phyloP scores from a whole-genome alignment of 2,329 filamentous ascomycete genomes.

The Macrophomina tecta region DNA sequence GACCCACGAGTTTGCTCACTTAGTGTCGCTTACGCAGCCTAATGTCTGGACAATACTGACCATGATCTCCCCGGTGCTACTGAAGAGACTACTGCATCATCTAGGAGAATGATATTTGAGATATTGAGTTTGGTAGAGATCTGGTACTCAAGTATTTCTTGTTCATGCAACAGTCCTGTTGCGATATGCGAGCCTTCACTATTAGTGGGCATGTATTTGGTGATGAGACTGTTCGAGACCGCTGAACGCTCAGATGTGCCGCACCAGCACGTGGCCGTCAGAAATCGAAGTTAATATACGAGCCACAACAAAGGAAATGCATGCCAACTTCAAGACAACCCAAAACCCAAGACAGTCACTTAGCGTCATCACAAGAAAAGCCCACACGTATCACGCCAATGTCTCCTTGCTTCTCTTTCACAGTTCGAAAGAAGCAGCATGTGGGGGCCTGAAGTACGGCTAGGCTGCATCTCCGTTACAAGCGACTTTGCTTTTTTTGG shows the following conservation, averaged over 20 bases:
- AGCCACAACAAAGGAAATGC: not conserved
- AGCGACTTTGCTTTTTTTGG: not conserved
- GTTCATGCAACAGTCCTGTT: too few relatives aligned
- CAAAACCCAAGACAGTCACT: not conserved
- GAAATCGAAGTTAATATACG: not conserved
- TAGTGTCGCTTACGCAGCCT: too few relatives aligned
- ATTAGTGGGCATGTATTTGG: too few relatives aligned
- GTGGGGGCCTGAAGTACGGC: not conserved
- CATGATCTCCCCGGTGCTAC: too few relatives aligned
- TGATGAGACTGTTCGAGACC: not conserved
- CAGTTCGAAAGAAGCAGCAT: not conserved
- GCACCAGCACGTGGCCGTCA: not conserved
- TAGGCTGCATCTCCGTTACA: not conserved
- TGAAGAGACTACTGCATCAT: not conserved
- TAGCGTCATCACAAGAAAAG: not conserved
- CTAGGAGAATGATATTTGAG: not conserved
- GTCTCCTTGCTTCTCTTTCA: not conserved
- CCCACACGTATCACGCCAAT: not conserved
- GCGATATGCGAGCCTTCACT: too few relatives aligned
- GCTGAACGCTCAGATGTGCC: not conserved
- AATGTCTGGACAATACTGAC: too few relatives aligned
- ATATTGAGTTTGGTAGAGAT: too few relatives aligned
- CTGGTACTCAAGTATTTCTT: too few relatives aligned
- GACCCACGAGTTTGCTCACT: too few relatives aligned
- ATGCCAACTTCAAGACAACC: not conserved